phyloP scores from a whole-genome alignment of 169 alveolate genomes.

The Eimeria zaria region DNA sequence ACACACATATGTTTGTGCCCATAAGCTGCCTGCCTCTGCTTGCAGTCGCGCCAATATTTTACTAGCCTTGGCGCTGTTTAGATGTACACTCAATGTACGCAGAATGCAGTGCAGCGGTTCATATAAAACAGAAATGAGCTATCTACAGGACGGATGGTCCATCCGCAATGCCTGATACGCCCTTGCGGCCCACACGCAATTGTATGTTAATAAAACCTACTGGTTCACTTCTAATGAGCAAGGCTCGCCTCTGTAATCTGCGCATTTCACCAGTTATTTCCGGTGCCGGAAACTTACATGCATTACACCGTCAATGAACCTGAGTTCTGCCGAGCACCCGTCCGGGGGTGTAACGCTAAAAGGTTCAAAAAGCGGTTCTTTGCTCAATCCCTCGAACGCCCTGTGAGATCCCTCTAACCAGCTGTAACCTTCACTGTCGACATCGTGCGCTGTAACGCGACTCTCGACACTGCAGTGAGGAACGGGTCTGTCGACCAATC shows the following conservation, averaged over 20 bases:
- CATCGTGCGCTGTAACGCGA: slow-evolving; percentile 1
- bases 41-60: background rate
- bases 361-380: slow-evolving; percentile 60
- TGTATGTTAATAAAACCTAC: background rate
- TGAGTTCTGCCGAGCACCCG: slow-evolving; percentile 24
- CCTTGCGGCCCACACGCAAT: background rate
- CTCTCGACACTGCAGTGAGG: slow-evolving; percentile 7
- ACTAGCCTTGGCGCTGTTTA: background rate
- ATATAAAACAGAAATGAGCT: background rate
- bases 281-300: slow-evolving; percentile 26
- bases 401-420: slow-evolving; percentile 1
- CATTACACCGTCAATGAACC: slow-evolving; percentile 44
- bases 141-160: background rate
- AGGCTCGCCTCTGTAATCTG: background rate
- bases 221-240: background rate
- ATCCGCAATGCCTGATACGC: background rate
- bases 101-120: background rate
- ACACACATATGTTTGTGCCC: background rate
- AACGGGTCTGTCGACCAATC: slow-evolving; percentile 19
- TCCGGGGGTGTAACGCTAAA: slow-evolving; percentile 50
- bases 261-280: background rate
- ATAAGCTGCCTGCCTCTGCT: background rate
- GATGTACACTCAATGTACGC: background rate
- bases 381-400: slow-evolving; percentile 45
- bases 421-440: background rate